Evolutionary conservation across 306 rosid genomes (phyloP).

Genomic region (Herpetospermum pedunculosum): DNA sequence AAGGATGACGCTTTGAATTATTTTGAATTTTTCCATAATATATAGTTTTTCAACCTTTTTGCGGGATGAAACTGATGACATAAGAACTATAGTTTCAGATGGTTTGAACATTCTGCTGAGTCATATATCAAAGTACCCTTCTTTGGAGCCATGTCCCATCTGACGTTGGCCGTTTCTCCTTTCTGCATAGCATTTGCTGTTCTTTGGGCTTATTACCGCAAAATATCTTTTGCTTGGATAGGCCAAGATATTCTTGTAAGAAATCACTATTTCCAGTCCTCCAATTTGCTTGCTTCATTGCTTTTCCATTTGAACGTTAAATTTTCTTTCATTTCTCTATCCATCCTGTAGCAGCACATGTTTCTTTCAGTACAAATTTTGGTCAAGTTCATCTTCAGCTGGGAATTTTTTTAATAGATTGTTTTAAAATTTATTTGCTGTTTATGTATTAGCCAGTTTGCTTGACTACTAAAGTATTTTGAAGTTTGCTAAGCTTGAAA

Average conservation of each 20-base stretch:
- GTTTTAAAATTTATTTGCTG: too few relatives aligned
- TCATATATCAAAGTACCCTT: slow-evolving; percentile 67
- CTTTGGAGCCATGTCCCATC: slow-evolving; percentile 81
- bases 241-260: slow-evolving; percentile 98
- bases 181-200: slow-evolving; percentile 82
- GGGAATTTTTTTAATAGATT: too few relatives aligned
- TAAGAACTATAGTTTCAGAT: slow-evolving; percentile 73
- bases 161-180: slow-evolving; percentile 81
- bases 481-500: too few relatives aligned
- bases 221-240: slow-evolving; percentile 61
- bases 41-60: not conserved
- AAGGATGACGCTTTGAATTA: not conserved
- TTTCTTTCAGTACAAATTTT: not conserved
- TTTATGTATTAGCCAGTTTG: too few relatives aligned
- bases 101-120: slow-evolving; percentile 68
- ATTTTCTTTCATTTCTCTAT: not conserved
- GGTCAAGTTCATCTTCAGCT: not conserved
- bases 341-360: not conserved
- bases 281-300: not conserved
- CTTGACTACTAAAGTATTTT: too few relatives aligned
- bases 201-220: slow-evolving; percentile 75
- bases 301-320: not conserved
- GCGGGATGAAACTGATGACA: slow-evolving; percentile 27
- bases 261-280: slow-evolving; percentile 13
- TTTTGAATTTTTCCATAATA: not conserved